Evolutionary conservation across 768 basidiomycete species (phyloP), one percentile per base, ranked within the genome.

Genomic region (Pisolithus tinctorius): DNA sequence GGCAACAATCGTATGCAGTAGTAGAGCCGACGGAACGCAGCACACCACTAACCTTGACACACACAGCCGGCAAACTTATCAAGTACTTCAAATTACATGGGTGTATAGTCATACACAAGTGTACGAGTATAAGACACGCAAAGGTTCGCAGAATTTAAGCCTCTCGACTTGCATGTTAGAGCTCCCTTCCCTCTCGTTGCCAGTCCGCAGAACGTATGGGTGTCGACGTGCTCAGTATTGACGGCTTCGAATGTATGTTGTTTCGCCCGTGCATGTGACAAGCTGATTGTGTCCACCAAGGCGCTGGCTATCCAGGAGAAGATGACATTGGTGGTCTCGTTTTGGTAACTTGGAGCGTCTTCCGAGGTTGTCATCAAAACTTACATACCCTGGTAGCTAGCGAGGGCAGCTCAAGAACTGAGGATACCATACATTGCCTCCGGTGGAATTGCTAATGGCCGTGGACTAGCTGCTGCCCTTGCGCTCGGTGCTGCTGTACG

Each of bases 221-320:
- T 2, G 90, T 90, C n/a, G 92, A 94, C 68, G 71, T 89, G 27
- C 60, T 94, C 26, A 91, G 89, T 56, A 93, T 94, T 27, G 93
- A 94, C 52, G 91, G 93, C 0, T 88, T 94, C 54, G 92, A 94
- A 75, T 94, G 91, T 88, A 53, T 40, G 79, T 50, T 49, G 20
- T 49, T 26, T 27, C 55, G 6, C 26, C 30, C 36, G 36, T 48
- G 38, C 47, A 26, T 25, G 10, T 45, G 4, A 17, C 11, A 37
- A 45, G 23, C n/a, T 49, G 48, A 40, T 46, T 47, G 41, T 54
- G 55, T 25, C 26, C 56, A 1, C 11, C n/a, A 60, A 92, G 89
- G 90, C 62, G 93, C 92, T 29, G 93, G 93, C 25, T 91, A 93
- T 67, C 92, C 92, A 16, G 94, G 94, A 55, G 94, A 96, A 63